Base-by-base conservation (phyloP, 1,139 yeast genomes). In the Taphrina confusa region DNA sequence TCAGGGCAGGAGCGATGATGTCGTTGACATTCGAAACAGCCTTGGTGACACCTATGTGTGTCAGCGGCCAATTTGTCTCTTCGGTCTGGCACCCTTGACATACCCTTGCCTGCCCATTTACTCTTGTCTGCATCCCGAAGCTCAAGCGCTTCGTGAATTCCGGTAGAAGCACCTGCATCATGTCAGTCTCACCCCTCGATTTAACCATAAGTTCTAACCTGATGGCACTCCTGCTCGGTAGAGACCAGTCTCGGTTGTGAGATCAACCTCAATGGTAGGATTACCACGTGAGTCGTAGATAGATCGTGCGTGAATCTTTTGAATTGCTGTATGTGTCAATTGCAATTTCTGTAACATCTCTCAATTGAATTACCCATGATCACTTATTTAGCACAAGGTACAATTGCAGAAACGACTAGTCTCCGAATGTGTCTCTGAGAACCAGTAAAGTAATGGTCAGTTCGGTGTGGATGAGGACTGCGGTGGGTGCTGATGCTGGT, bases 221-320 rank as follows among this genome's bases (percentile, higher is more conserved):
- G 96, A 87, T 75, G 97, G 97, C 66, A 90, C 97, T 72, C 88
- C 88, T 69, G 96, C 82, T 77, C 96, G 85, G 89, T 87, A 88
- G 68, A 81, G 74, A 73, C 96, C 96, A 72, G 84, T 82, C 66
- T 80, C 89, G 71, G 96, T 90, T 81, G 85, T 80, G 69, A 89
- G 72, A 72, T 90, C 96, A 69, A 89, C 96, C 82, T 90, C 96
- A 70, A 90, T 96, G 68, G 96, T 90, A 78, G 97, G 97, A 82
- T 90, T 90, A 61, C 76, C 75, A 39, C 97, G 87, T 70, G 96
- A 89, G 80, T 90, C 97, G 84, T 90, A 90, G 77, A 90, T 94
- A 80, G 83, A 84, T 80, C 96, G 87, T 71, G 96, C 87, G 78
- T 80, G 83, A 71, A 88, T 79, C 79, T 89, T 88, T 66, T 81